Evolutionary conservation across 371 early-diverging fungal species (phyloP).

Genomic region (Lichtheimia ornata): DNA sequence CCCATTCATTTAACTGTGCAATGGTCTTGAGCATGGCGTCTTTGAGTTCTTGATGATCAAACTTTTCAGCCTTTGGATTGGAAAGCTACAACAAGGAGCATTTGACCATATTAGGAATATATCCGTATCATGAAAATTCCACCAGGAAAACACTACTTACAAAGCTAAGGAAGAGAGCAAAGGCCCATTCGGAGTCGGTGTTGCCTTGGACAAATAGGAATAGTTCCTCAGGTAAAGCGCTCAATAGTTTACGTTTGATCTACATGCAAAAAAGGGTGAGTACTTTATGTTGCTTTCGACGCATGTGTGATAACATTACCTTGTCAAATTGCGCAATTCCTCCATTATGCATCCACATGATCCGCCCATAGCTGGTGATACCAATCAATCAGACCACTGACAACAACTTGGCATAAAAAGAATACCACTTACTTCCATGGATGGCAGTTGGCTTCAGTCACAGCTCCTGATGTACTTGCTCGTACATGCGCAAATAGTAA

Average conservation of each 20-base stretch:
- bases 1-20: conserved; percentile 69
- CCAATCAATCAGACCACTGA: too few relatives aligned
- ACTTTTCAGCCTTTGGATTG: conserved; percentile 51
- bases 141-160: conserved; percentile 30
- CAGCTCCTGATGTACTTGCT: conserved; percentile 78
- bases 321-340: conserved; percentile 72
- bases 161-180: conserved; percentile 83
- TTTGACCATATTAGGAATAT: background rate
- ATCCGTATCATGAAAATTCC: background rate
- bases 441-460: conserved; percentile 85
- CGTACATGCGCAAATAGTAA: conserved; percentile 88
- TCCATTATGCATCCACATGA: conserved; percentile 94
- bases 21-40: conserved; percentile 80
- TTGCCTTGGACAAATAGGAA: conserved; percentile 77
- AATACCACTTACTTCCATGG: conserved; percentile 61
- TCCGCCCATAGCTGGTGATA: conserved; percentile 60
- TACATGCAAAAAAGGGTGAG: conserved; percentile 15
- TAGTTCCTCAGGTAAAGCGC: conserved; percentile 67
- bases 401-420: too few relatives aligned
- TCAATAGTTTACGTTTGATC: conserved; percentile 76
- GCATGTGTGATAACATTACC: conserved; percentile 26
- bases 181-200: conserved; percentile 87
- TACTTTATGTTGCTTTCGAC: background rate
- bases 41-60: conserved; percentile 60
- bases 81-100: conserved; percentile 41